These are phyloP conservation scores for Petrea volubilis DNA, from an alignment of 257 asterid species.

Conservation along the genomic window DNA sequence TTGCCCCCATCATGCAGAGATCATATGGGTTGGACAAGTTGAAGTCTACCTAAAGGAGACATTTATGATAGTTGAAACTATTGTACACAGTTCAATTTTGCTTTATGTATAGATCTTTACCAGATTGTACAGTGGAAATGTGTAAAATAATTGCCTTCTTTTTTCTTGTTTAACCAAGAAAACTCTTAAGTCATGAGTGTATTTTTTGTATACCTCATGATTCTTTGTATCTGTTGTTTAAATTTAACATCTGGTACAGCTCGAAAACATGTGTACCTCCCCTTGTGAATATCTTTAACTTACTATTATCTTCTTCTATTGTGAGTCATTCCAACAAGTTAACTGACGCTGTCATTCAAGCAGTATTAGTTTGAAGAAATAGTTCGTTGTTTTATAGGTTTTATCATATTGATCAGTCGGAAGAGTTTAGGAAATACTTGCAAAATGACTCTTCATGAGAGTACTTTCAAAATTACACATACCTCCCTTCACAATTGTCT, in stretches of 20 bases:
- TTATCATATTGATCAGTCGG: no score
- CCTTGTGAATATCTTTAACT: no score
- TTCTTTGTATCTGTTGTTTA: neutral
- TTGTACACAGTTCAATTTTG: conserved; percentile 24
- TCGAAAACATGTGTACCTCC: no score
- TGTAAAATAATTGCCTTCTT: conserved; percentile 24
- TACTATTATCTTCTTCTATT: no score
- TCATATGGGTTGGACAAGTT: conserved; percentile 59
- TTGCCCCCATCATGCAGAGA: conserved; percentile 41
- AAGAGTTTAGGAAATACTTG: no score
- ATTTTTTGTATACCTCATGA: conserved; percentile 7
- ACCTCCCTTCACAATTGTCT: no score
- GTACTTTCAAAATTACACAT: no score
- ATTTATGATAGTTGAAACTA: neutral
- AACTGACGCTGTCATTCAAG: no score
- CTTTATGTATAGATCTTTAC: neutral
- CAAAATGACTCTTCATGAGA: no score
- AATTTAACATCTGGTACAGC: neutral
- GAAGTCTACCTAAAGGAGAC: conserved; percentile 52
- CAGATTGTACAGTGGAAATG: conserved; percentile 27
- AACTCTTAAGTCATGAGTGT: neutral
- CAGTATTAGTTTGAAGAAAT: no score
- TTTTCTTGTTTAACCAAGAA: conserved; percentile 4
- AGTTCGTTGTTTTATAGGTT: no score
- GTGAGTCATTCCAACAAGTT: no score